Evolutionary conservation across 768 basidiomycete species (phyloP).

Genomic region (Zangia roseola): DNA sequence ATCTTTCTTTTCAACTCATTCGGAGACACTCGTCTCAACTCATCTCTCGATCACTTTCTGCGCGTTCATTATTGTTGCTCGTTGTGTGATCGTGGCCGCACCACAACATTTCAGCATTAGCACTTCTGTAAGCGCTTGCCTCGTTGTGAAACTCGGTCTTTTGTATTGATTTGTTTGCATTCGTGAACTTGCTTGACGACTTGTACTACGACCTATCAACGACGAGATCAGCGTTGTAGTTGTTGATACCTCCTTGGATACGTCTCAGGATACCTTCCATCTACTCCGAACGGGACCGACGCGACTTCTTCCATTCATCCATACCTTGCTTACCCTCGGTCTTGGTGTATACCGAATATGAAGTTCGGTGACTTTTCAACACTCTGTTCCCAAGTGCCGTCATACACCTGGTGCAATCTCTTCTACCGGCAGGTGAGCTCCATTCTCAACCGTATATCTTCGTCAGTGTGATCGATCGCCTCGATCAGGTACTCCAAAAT

Average conservation of each 20-base stretch:
- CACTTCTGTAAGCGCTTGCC: slow-evolving; percentile 19
- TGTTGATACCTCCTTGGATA: slow-evolving; percentile 19
- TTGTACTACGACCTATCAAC: slow-evolving; percentile 21
- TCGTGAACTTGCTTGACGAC: slow-evolving; percentile 30
- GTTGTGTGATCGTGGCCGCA: not conserved
- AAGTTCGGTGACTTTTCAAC: slow-evolving; percentile 73
- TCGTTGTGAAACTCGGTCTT: slow-evolving; percentile 15
- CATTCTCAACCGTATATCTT: slow-evolving; percentile 5
- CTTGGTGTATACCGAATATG: slow-evolving; percentile 33
- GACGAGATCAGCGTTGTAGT: slow-evolving; percentile 17
- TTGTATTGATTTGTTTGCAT: slow-evolving; percentile 35
- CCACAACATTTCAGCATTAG: not conserved
- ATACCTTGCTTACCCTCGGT: not conserved
- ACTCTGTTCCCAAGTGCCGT: slow-evolving; percentile 67
- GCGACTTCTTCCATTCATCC: not conserved
- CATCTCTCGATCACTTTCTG: not conserved
- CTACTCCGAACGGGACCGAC: slow-evolving; percentile 4
- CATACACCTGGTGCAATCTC: slow-evolving; percentile 92
- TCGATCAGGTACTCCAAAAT: slow-evolving; percentile 40
- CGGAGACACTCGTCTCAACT: not conserved
- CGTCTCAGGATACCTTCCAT: slow-evolving; percentile 13
- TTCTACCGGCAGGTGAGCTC: slow-evolving; percentile 80
- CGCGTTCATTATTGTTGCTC: not conserved
- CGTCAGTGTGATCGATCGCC: slow-evolving; percentile 21
- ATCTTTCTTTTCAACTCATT: too few relatives aligned